A percentile compares a stretch with the other conserved stretches of the same genome.
These are phyloP conservation scores for Hygrocybe coccinea DNA, from an alignment of 768 basidiomycete species.

Conservation along the genomic window DNA sequence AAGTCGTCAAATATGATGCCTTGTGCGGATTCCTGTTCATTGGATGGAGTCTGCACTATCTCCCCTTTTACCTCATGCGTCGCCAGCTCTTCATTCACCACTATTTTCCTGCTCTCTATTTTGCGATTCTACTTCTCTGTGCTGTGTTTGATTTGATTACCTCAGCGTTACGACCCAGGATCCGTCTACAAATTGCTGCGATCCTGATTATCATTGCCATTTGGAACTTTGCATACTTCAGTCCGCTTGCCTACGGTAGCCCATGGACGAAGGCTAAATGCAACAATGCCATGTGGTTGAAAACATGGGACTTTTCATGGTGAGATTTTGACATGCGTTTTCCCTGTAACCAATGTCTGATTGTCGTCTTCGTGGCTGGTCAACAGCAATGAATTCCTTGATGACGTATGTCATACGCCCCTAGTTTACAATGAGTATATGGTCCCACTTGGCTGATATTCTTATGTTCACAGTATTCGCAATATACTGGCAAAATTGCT, in stretches of 20 bases:
- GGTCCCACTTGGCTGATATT: neutral
- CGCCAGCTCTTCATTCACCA: constrained; percentile 98
- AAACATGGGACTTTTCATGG: constrained; percentile 97
- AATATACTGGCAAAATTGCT: constrained; percentile 40
- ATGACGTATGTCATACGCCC: constrained; percentile 45
- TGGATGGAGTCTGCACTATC: constrained; percentile 90
- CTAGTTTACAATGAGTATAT: neutral
- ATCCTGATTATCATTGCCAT: constrained; percentile 68
- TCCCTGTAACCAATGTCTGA: neutral
- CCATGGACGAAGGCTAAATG: constrained; percentile 85
- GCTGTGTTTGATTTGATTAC: constrained; percentile 83
- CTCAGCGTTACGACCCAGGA: constrained; percentile 65
- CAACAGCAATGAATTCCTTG: constrained; percentile 59
- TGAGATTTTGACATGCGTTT: constrained; percentile 24
- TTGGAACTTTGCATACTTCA: constrained; percentile 75
- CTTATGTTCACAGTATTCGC: constrained; percentile 44
- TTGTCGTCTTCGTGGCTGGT: neutral
- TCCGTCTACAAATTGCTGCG: constrained; percentile 76
- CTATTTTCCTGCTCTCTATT: constrained; percentile 96
- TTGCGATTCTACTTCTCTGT: constrained; percentile 74
- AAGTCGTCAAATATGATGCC: constrained; percentile 86
- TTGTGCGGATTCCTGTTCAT: constrained; percentile 88
- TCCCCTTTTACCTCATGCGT: constrained; percentile 95
- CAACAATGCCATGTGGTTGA: constrained; percentile 72
- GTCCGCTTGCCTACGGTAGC: constrained; percentile 77